These are phyloP conservation scores for Xylariaceae sp. DNA, from an alignment of 2,329 filamentous ascomycete genomes.

Conservation along the genomic window DNA sequence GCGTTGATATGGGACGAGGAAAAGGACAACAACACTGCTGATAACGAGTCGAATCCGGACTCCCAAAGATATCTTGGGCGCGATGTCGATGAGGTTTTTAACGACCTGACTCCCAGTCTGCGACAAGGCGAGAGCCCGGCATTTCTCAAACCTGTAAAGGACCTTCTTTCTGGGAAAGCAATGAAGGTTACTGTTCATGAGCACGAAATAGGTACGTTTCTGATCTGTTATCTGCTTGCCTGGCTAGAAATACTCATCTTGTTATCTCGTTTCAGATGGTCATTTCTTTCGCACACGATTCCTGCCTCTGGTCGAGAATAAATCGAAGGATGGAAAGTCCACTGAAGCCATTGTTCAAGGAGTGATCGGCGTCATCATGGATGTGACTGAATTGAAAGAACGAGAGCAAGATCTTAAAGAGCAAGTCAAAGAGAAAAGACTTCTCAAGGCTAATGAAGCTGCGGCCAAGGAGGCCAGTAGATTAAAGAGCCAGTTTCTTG, in stretches of 20 bases:
- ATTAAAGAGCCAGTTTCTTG: conserved; percentile 75
- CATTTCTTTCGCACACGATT: conserved; percentile 70
- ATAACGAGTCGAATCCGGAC: conserved; percentile 32
- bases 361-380: conserved; percentile 75
- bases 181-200: conserved; percentile 58
- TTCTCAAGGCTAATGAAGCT: conserved; percentile 68
- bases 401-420: conserved; percentile 59
- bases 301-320: conserved; percentile 59
- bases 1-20: conserved; percentile 49
- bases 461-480: conserved; percentile 77
- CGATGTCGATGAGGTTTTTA: conserved; percentile 63
- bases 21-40: conserved; percentile 32
- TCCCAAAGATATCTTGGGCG: conserved; percentile 52
- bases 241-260: neutral
- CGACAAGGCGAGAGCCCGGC: conserved; percentile 39
- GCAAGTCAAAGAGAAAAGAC: conserved; percentile 65
- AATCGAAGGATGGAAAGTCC: conserved; percentile 45
- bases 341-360: conserved; percentile 57
- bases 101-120: conserved; percentile 39
- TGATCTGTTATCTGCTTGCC: neutral
- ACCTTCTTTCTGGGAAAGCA: conserved; percentile 58
- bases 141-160: conserved; percentile 57
- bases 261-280: conserved; percentile 36
- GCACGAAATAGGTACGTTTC: conserved; percentile 46
- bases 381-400: conserved; percentile 68